Base-by-base conservation (phyloP, 768 basidiomycete genomes). In the Tricholoma terreum region DNA sequence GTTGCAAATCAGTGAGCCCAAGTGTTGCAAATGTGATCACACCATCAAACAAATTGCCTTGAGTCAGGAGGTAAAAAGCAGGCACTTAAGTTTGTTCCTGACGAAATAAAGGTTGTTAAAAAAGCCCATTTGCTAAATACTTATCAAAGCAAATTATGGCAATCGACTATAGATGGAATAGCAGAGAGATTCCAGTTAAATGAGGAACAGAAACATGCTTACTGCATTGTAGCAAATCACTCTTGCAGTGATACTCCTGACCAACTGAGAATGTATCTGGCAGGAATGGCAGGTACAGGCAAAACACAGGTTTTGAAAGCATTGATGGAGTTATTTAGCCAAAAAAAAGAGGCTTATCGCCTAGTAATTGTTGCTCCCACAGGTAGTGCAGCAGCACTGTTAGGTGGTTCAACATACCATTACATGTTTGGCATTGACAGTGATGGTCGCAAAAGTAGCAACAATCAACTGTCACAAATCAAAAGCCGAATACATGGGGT, bases 331-430 rank as follows among this genome's bases (percentile, higher is more conserved):
- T 76, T 5, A 52, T 71, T 6, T 48, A 60, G 35, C 17, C 1
- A 5, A 10, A 42, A 9, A 56, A 43, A 52, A 62, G 56, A 72
- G 67, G 31, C 58, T 22, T 9, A 72, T 71, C 3, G 65, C 55
- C 62, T 67, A 52, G 46, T 67, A 0, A 51, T 71, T 4, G 50
- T 71, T 8, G 69, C 66, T 3, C 66, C 70, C 4, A 72, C 68
- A 12, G 71, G 65, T 0, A 50, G 57, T 38, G 67, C 71, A 8
- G 69, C 69, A 6, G 58, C 61, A 8, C 46, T 70, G 0, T 51
- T 73, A 5, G 67, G 63, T 6, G n/a, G n/a, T n/a, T n/a, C n/a
- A n/a, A n/a, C n/a, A n/a, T n/a, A n/a, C n/a, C n/a, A n/a, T n/a
- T n/a, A n/a, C n/a, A n/a, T n/a, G n/a, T n/a, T n/a, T n/a, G n/a